These are phyloP conservation scores for Annulohypoxylon truncatum DNA, from an alignment of 2,329 filamentous ascomycete species.

Conservation along the genomic window DNA sequence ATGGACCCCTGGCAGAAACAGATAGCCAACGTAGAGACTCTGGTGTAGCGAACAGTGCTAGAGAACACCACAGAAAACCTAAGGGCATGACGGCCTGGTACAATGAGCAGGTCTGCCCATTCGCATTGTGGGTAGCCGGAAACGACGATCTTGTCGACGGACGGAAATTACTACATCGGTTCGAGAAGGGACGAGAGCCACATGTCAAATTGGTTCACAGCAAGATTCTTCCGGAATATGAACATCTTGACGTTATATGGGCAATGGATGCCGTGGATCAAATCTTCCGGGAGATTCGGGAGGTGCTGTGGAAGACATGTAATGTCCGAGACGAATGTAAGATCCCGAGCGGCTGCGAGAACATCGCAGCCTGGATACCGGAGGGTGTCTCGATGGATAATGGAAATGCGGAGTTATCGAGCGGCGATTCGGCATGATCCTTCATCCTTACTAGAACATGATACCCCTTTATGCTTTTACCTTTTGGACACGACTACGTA, in stretches of 20 bases:
- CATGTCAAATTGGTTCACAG: conserved; percentile 82
- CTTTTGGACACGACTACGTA: conserved; percentile 7
- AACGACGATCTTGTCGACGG: conserved; percentile 89
- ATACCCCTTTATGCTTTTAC: conserved; percentile 24
- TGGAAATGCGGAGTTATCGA: conserved; percentile 47
- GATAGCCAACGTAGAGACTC: conserved; percentile 39
- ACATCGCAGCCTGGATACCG: conserved; percentile 56
- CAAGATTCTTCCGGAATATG: conserved; percentile 87
- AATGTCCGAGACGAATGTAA: conserved; percentile 66
- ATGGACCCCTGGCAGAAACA: conserved; percentile 50
- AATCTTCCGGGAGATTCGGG: conserved; percentile 82
- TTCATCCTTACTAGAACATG: conserved; percentile 28
- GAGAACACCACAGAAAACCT: conserved; percentile 53
- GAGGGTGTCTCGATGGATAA: conserved; percentile 18
- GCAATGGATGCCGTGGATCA: conserved; percentile 88
- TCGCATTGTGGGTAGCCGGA: conserved; percentile 90
- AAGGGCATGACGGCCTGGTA: conserved; percentile 80
- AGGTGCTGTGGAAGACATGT: conserved; percentile 86
- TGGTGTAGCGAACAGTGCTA: conserved; percentile 40
- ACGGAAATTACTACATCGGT: conserved; percentile 75
- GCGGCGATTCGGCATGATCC: conserved; percentile 48
- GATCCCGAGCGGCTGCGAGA: conserved; percentile 72
- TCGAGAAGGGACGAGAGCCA: conserved; percentile 82
- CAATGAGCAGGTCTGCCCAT: conserved; percentile 79
- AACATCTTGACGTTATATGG: conserved; percentile 96